Conservation (phyloP, 2,329 filamentous ascomycete species). For the Aspergillus novoparasiticus region DNA sequence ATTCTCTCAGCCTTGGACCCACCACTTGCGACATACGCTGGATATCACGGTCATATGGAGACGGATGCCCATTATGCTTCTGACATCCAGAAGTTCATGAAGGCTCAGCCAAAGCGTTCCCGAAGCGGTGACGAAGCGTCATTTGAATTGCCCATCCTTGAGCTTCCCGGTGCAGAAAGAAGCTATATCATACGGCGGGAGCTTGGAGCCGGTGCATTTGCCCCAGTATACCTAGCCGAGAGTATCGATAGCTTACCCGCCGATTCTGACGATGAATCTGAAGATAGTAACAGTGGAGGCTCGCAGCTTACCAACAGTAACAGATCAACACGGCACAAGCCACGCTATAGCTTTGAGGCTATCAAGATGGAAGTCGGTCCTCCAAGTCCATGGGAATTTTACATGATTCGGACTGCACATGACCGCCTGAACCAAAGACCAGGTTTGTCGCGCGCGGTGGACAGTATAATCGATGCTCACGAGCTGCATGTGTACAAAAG, state of each 20-base stretch:
- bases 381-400: slow-evolving; percentile 90
- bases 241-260: slow-evolving; percentile 58
- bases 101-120: slow-evolving; percentile 58
- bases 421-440: slow-evolving; percentile 66
- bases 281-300: slow-evolving; percentile 53
- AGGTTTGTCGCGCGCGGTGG: slow-evolving; percentile 65
- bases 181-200: slow-evolving; percentile 81
- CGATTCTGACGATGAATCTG: slow-evolving; percentile 37
- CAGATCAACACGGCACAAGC: slow-evolving; percentile 23
- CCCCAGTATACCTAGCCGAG: slow-evolving; percentile 90
- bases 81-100: slow-evolving; percentile 82
- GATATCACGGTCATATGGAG: slow-evolving; percentile 74
- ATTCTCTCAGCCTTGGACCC: slow-evolving; percentile 77
- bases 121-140: slow-evolving; percentile 61
- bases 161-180: slow-evolving; percentile 65
- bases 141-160: slow-evolving; percentile 64
- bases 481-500: slow-evolving; percentile 91
- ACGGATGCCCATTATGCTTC: slow-evolving; percentile 66
- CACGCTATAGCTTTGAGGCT: slow-evolving; percentile 70
- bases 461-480: slow-evolving; percentile 79
- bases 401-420: slow-evolving; percentile 85
- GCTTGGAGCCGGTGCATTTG: slow-evolving; percentile 90
- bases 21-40: slow-evolving; percentile 71
- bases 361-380: slow-evolving; percentile 88
- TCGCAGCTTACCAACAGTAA: slow-evolving; percentile 56